Conservation (phyloP, 495 filamentous ascomycete species). For the Penicillium dipodomyicola region DNA sequence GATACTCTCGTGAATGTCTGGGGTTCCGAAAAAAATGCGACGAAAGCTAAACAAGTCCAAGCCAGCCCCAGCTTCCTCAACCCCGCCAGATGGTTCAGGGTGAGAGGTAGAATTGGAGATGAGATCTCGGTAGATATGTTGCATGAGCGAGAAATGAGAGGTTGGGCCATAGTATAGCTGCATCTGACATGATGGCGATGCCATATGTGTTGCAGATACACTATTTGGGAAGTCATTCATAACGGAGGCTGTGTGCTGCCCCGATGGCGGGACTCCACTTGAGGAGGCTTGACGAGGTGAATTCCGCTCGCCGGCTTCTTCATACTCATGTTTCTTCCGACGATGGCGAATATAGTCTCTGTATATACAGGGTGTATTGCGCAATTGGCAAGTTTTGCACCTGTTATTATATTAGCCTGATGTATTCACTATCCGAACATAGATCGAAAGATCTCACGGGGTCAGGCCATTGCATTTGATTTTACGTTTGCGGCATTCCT, state of each 20-base stretch:
- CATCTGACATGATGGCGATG: slow-evolving; percentile 44
- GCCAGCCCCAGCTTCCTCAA: slow-evolving; percentile 45
- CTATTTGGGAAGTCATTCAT: slow-evolving; percentile 39
- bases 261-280: slow-evolving; percentile 13
- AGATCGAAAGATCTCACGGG: slow-evolving; percentile 25
- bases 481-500: slow-evolving; percentile 46
- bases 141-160: slow-evolving; percentile 47
- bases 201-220: slow-evolving; percentile 46
- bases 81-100: slow-evolving; percentile 30
- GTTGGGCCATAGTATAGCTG: slow-evolving; percentile 49
- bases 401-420: slow-evolving; percentile 10
- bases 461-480: slow-evolving; percentile 44
- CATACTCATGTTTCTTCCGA: slow-evolving; percentile 34
- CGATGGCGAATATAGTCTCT: slow-evolving; percentile 43
- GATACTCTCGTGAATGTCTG: slow-evolving; percentile 31
- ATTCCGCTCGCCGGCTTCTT: slow-evolving; percentile 10
- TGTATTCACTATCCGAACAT: background rate
- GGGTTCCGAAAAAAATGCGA: slow-evolving; percentile 46
- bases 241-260: slow-evolving; percentile 22
- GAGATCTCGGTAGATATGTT: slow-evolving; percentile 43
- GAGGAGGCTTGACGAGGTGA: slow-evolving; percentile 18
- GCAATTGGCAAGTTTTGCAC: slow-evolving; percentile 41
- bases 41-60: slow-evolving; percentile 47
- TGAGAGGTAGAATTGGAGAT: slow-evolving; percentile 29
- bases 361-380: slow-evolving; percentile 39